Percentiles rank a stretch among this genome's conserved stretches.
Evolutionary conservation across 441 rosid genomes (phyloP).

Genomic region (Jatropha podagrica): DNA sequence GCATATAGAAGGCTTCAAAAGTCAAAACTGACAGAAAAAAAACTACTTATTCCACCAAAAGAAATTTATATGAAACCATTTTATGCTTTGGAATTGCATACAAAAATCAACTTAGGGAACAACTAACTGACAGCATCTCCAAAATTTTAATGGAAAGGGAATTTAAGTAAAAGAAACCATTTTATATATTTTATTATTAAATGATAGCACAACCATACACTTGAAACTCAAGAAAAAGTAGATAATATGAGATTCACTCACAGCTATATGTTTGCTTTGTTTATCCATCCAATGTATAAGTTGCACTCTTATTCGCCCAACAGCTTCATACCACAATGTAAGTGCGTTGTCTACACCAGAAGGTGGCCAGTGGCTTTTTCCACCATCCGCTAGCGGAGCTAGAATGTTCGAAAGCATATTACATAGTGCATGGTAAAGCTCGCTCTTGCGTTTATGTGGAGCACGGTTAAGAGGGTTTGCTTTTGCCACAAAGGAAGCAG

Average conservation of each 20-base stretch:
- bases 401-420: constrained; percentile 97
- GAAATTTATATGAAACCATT: background rate
- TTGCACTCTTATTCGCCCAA: constrained; percentile 83
- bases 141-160: background rate
- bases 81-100: constrained; percentile 4
- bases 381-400: constrained; percentile 96
- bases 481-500: constrained; percentile 97
- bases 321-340: constrained; percentile 96
- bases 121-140: background rate
- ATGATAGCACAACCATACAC: constrained; percentile 15
- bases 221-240: constrained; percentile 12
- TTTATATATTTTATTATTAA: background rate
- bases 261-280: constrained; percentile 97
- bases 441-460: constrained; percentile 95
- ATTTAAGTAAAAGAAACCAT: background rate
- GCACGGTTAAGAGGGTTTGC: constrained; percentile 94
- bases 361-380: constrained; percentile 99
- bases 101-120: background rate
- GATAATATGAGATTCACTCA: constrained; percentile 41
- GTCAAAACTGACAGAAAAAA: background rate
- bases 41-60: background rate
- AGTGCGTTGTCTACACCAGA: constrained; percentile 94
- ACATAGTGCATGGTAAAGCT: constrained; percentile 97
- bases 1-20: background rate
- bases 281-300: constrained; percentile 99